Conservation (phyloP, 345 rosid species). For the Eutrema yunnanense region DNA sequence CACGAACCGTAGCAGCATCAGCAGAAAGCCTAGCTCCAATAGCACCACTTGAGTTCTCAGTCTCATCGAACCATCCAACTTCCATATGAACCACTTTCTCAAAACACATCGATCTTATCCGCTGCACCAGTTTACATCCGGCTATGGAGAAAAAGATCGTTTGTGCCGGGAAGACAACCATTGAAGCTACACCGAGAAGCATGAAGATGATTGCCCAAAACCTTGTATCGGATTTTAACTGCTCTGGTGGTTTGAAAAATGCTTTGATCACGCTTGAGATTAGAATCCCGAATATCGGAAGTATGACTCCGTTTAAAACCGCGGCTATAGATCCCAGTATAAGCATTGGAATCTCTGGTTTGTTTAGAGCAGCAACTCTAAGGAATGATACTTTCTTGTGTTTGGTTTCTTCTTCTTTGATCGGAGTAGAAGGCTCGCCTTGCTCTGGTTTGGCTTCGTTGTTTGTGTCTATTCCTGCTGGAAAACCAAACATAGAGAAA, state of each 20-base stretch:
- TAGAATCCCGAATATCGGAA: constrained; percentile 55
- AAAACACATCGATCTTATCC: constrained; percentile 67
- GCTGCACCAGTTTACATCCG: constrained; percentile 55
- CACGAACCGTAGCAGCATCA: constrained; percentile 70
- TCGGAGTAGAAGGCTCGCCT: constrained; percentile 20
- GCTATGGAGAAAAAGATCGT: constrained; percentile 67
- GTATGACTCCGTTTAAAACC: constrained; percentile 41
- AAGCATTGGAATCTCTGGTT: constrained; percentile 72
- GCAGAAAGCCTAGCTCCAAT: constrained; percentile 85
- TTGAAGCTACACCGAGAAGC: constrained; percentile 53
- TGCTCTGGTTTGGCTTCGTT: constrained; percentile 26
- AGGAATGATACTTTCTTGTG: constrained; percentile 41
- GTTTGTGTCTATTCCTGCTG: constrained; percentile 42
- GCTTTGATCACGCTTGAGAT: constrained; percentile 48
- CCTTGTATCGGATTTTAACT: constrained; percentile 53
- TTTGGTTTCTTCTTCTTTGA: constrained; percentile 13
- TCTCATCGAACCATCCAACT: constrained; percentile 77
- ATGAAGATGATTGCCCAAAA: constrained; percentile 64
- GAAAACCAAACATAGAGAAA: constrained; percentile 52
- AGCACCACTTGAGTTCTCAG: constrained; percentile 73
- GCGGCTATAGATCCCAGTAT: constrained; percentile 53
- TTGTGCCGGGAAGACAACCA: constrained; percentile 40
- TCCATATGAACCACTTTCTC: constrained; percentile 85
- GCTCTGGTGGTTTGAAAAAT: constrained; percentile 51
- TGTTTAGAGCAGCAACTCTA: constrained; percentile 66